Conservation (phyloP, 805 yeast genomes). For the Yarrowia sp. region DNA sequence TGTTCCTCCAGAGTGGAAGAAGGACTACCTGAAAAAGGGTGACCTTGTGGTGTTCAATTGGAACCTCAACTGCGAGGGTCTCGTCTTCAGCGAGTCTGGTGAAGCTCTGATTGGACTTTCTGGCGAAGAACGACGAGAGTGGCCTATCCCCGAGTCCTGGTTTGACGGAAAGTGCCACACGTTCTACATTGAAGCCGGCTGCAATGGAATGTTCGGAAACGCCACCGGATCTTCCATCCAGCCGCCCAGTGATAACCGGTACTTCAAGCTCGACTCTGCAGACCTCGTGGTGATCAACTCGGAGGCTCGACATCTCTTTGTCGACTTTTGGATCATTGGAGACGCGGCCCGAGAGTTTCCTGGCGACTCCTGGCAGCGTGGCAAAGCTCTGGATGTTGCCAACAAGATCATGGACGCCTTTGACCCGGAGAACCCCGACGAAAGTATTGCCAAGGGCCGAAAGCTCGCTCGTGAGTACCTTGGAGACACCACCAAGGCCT, state of each 20-base stretch:
- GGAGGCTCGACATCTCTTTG: conserved; percentile 75
- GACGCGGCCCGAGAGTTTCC: conserved; percentile 91
- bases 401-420: conserved; percentile 84
- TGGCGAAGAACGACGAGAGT: conserved; percentile 80
- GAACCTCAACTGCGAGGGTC: conserved; percentile 87
- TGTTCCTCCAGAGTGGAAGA: conserved; percentile 58
- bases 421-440: conserved; percentile 67
- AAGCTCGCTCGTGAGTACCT: conserved; percentile 66
- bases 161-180: conserved; percentile 59
- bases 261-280: conserved; percentile 69
- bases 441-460: conserved; percentile 67
- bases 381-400: conserved; percentile 79
- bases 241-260: conserved; percentile 76
- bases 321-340: conserved; percentile 86
- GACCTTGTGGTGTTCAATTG: conserved; percentile 73
- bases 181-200: conserved; percentile 87
- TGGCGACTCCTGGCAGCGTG: conserved; percentile 78
- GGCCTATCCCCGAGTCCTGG: conserved; percentile 67
- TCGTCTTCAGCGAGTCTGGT: conserved; percentile 73
- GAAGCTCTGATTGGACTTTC: conserved; percentile 82
- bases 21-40: conserved; percentile 51
- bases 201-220: conserved; percentile 93
- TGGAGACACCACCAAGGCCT: conserved; percentile 55
- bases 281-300: conserved; percentile 83
- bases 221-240: conserved; percentile 58